Evolutionary conservation across 2,329 filamentous ascomycete species (phyloP).

Genomic region (Xylaria multiplex): DNA sequence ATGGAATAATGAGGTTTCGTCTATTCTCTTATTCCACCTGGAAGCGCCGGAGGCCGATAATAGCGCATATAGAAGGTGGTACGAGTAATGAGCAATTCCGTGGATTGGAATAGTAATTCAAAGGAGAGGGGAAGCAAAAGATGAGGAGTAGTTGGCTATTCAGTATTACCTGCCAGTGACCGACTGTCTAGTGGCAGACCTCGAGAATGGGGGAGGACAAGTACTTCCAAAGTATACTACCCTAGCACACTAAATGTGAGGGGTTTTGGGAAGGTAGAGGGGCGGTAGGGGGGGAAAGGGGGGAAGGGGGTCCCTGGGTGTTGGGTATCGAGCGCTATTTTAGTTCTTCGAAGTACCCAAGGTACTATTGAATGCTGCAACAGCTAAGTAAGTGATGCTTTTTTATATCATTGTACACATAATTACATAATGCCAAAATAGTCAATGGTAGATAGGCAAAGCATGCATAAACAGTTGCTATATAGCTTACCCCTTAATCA

Average conservation of each 20-base stretch:
- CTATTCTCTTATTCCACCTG: background rate
- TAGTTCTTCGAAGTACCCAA: background rate
- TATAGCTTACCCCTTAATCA: background rate
- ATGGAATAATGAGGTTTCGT: background rate
- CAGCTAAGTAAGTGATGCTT: background rate
- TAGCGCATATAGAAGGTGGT: background rate
- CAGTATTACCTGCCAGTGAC: background rate
- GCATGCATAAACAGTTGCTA: background rate
- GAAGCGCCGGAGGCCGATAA: constrained; percentile 4
- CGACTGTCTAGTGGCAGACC: background rate
- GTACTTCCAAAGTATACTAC: constrained; percentile 5
- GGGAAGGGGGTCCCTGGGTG: no score
- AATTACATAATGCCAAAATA: background rate
- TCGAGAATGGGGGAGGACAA: background rate
- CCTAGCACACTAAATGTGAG: no score
- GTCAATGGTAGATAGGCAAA: background rate
- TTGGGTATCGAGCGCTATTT: background rate
- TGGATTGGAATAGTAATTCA: background rate
- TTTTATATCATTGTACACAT: background rate
- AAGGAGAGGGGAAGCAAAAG: background rate
- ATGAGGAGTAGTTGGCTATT: background rate
- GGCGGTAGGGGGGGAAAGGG: no score
- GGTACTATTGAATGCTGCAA: background rate
- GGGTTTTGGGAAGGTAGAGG: no score
- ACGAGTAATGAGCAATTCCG: background rate